Base-by-base conservation (phyloP, 495 filamentous ascomycete species). In the Geopyxis carbonaria region DNA sequence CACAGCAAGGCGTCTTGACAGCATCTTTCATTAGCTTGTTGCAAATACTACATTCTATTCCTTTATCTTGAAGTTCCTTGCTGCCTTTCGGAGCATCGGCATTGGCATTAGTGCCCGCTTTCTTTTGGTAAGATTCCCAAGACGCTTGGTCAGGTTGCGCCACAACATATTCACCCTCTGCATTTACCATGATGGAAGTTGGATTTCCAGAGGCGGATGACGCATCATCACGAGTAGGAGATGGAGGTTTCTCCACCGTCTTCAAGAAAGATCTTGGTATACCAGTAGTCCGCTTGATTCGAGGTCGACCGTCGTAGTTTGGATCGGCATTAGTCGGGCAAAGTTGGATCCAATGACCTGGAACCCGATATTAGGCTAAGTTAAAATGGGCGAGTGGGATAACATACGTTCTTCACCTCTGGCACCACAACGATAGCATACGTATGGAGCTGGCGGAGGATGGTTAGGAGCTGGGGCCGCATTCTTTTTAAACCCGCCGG, bases 241-340 rank as follows among this genome's bases (percentile, higher is more conserved):
- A 72, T 16, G 76, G 73, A 4, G 85, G 77, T 59, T 93, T 95
- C 45, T 93, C 87, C 22, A 99, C 75, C 18, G 80, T 89, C 58
- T 84, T 89, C 38, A 95, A 68, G 51, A 94, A 84, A 3, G 85
- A 92, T 44, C 78, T 72, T 15, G 89, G 89, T 44, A 99, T 95
- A 40, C 89, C 89, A 11, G 89, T 95, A 9, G 91, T 93, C 34
- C 89, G 73, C 64, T 92, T 93, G 34, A 95, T 77, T 33, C 84
- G 73, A 33, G 84, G 82, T 21, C 79, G 77, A 44, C 81, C 80
- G 59, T 95, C 87, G 52, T 80, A 95, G 30, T 82, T 83, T 2
- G 91, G 87, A 50, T 99, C 87, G 57, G 92, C 80, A 56, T 99
- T 99, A 11, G 89, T 99, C 13, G 89, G 89, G 46, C 89, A 97